phyloP scores from a whole-genome alignment of 192 early-diverging fungal species.

The Jimgerdemannia lactiflua region DNA sequence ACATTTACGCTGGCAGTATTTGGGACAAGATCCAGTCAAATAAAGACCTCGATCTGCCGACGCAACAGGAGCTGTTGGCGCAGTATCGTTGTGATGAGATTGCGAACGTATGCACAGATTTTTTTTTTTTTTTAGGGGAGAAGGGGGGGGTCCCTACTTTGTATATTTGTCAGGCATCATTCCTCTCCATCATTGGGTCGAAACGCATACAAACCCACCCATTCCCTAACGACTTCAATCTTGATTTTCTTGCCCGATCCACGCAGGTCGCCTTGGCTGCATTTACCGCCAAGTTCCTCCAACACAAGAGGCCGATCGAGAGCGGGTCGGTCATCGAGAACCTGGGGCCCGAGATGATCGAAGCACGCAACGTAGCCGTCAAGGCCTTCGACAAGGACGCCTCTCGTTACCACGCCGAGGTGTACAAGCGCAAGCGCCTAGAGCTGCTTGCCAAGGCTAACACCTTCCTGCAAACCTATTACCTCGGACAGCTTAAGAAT shows the following conservation, averaged over 20 bases:
- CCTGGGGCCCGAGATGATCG: conserved; percentile 65
- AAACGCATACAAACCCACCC: not conserved
- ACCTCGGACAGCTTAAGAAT: conserved; percentile 87
- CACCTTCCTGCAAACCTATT: conserved; percentile 73
- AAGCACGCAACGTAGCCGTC: conserved; percentile 55
- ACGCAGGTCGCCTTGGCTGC: conserved; percentile 57
- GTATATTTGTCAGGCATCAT: not conserved
- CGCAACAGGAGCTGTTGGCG: conserved; percentile 96
- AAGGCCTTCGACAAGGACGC: conserved; percentile 86
- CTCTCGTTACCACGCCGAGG: conserved; percentile 82
- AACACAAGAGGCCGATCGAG: conserved; percentile 70
- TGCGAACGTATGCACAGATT: conserved; percentile 43
- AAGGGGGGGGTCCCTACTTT: not conserved
- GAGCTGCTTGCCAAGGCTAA: conserved; percentile 81
- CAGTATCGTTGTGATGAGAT: conserved; percentile 99
- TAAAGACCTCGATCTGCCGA: conserved; percentile 96
- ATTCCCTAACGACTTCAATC: too few species aligned
- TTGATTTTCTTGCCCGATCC: not conserved
- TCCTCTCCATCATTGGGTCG: not conserved
- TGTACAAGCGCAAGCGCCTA: conserved; percentile 82
- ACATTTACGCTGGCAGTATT: conserved; percentile 85
- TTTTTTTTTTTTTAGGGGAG: not conserved
- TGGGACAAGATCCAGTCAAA: conserved; percentile 97
- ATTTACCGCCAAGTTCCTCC: conserved; percentile 65
- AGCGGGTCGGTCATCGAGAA: conserved; percentile 72